Conservation (phyloP, 768 basidiomycete species). For the Boletales sp. region DNA sequence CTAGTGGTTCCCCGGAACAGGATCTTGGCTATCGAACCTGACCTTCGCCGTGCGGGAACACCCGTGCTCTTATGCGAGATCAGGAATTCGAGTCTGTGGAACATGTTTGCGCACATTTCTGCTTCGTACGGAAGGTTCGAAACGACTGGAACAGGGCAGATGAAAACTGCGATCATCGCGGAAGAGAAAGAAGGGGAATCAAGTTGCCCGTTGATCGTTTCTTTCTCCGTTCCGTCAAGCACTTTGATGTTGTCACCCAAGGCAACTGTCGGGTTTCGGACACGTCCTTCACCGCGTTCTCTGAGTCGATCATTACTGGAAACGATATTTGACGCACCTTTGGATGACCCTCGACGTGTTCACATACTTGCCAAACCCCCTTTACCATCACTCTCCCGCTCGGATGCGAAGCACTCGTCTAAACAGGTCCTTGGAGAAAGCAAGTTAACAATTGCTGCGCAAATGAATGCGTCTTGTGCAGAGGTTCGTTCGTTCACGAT, state of each 20-base stretch:
- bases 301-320: background rate
- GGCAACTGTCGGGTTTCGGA: constrained; percentile 16
- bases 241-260: constrained; percentile 11
- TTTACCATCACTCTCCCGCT: background rate
- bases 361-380: constrained; percentile 26
- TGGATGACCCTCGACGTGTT: constrained; percentile 17
- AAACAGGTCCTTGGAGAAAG: constrained; percentile 3
- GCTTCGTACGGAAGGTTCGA: constrained; percentile 20
- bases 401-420: constrained; percentile 5
- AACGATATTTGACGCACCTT: constrained; percentile 18
- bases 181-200: constrained; percentile 17
- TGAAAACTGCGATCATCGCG: constrained; percentile 16
- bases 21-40: constrained; percentile 18
- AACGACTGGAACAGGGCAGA: constrained; percentile 12
- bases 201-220: constrained; percentile 21
- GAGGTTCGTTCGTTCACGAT: constrained; percentile 17
- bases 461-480: constrained; percentile 13
- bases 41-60: constrained; percentile 20
- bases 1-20: constrained; percentile 31
- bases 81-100: constrained; percentile 7
- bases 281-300: constrained; percentile 14
- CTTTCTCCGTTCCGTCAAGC: constrained; percentile 18
- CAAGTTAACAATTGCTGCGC: constrained; percentile 11
- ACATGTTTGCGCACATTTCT: constrained; percentile 19
- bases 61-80: constrained; percentile 26